A percentile compares a stretch with the other conserved stretches of the same genome.
Evolutionary conservation across 2,329 filamentous ascomycete genomes (phyloP).

Genomic region (Fusarium foetens): DNA sequence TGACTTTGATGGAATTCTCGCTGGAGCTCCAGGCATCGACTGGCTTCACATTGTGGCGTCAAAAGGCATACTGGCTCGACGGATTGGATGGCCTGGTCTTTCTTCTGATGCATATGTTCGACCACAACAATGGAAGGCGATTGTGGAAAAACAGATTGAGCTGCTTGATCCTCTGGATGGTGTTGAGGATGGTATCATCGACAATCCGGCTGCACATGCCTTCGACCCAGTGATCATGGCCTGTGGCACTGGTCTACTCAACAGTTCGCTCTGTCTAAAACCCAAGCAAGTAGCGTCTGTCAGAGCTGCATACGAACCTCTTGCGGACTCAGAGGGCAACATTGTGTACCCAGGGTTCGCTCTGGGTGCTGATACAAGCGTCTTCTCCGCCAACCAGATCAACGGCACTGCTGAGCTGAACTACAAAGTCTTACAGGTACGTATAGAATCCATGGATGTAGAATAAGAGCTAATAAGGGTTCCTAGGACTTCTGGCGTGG

Average conservation of each 20-base stretch:
- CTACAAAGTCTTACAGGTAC: conserved; percentile 9
- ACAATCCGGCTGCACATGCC: neutral
- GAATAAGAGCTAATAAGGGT: neutral
- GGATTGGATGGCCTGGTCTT: neutral
- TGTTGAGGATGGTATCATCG: conserved; percentile 4
- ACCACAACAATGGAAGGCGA: conserved; percentile 7
- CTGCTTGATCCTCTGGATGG: conserved; percentile 5
- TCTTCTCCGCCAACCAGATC: conserved; percentile 8
- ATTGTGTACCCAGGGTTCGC: conserved; percentile 3
- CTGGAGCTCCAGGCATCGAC: conserved; percentile 1
- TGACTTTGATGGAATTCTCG: conserved; percentile 13
- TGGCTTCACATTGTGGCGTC: conserved; percentile 17
- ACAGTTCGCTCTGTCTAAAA: neutral
- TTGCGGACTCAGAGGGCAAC: neutral
- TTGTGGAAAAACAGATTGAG: conserved; percentile 8
- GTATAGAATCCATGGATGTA: fast-evolving
- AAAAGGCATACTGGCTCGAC: conserved; percentile 1
- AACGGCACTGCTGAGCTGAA: neutral
- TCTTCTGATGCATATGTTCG: neutral
- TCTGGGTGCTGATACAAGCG: conserved; percentile 1
- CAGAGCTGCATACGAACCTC: conserved; percentile 3
- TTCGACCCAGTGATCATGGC: neutral
- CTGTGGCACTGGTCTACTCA: neutral
- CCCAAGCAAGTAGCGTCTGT: neutral
- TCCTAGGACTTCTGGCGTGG: conserved; percentile 12